Evolutionary conservation across 441 rosid species (phyloP).

Genomic region (Sinapis alba): DNA sequence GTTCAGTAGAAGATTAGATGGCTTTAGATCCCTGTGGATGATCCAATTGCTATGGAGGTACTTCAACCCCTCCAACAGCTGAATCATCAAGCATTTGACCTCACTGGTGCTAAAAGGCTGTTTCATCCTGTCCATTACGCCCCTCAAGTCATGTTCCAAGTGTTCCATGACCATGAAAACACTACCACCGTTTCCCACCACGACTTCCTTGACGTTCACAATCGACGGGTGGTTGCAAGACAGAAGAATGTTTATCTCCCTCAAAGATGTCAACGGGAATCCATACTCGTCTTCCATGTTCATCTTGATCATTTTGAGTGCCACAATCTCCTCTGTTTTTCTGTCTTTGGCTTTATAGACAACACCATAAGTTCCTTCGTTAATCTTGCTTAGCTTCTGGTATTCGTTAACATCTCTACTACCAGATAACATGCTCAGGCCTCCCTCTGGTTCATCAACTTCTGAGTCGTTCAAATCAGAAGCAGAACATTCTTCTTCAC

Average conservation of each 20-base stretch:
- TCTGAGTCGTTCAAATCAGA: slow-evolving; percentile 48
- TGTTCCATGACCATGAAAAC: slow-evolving; percentile 95
- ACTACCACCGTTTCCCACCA: slow-evolving; percentile 55
- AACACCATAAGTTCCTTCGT: slow-evolving; percentile 89
- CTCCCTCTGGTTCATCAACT: slow-evolving; percentile 46
- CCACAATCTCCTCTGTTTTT: slow-evolving; percentile 74
- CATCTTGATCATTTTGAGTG: slow-evolving; percentile 88
- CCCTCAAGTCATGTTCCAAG: slow-evolving; percentile 86
- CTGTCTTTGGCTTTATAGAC: slow-evolving; percentile 85
- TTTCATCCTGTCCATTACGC: slow-evolving; percentile 68
- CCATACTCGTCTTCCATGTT: slow-evolving; percentile 56
- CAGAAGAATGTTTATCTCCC: slow-evolving; percentile 83
- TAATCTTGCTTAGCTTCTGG: slow-evolving; percentile 73
- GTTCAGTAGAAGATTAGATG: slow-evolving; percentile 81
- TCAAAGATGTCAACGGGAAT: slow-evolving; percentile 73
- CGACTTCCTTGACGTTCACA: slow-evolving; percentile 83
- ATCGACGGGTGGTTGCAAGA: slow-evolving; percentile 73
- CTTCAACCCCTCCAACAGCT: slow-evolving; percentile 76
- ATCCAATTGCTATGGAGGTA: slow-evolving; percentile 95
- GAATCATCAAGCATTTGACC: slow-evolving; percentile 83
- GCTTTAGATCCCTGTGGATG: slow-evolving; percentile 86
- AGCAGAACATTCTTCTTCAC: slow-evolving; percentile 40
- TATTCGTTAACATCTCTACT: slow-evolving; percentile 76
- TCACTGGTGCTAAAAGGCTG: slow-evolving; percentile 82
- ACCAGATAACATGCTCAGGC: slow-evolving; percentile 60